These are phyloP conservation scores for Waitea zeae DNA, from an alignment of 1,284 basidiomycete species.

Conservation along the genomic window DNA sequence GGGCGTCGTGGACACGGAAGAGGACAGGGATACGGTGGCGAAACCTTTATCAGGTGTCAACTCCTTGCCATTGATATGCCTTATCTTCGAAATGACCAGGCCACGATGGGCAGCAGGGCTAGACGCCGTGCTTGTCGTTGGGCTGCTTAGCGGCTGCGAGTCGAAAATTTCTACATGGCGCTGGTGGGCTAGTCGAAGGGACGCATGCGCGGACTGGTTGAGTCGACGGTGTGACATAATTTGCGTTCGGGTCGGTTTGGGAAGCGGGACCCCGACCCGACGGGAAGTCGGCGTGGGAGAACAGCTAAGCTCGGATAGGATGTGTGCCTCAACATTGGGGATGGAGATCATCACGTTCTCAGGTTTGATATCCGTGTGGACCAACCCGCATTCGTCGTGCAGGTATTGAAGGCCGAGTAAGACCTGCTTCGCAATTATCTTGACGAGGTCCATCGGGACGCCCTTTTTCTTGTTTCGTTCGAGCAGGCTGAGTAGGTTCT, in stretches of 20 bases:
- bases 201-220: slow-evolving; percentile 9
- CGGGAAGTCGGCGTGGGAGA: slow-evolving; percentile 53
- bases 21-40: too few species aligned
- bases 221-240: slow-evolving; percentile 37
- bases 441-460: slow-evolving; percentile 65
- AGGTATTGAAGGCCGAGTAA: slow-evolving; percentile 83
- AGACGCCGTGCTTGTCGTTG: slow-evolving; percentile 26
- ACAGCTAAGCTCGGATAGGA: slow-evolving; percentile 41
- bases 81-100: slow-evolving; percentile 15
- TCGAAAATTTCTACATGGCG: slow-evolving; percentile 63
- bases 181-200: too few species aligned
- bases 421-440: slow-evolving; percentile 69
- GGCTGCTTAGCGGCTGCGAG: slow-evolving; percentile 47
- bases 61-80: neutral
- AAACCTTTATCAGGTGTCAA: too few species aligned
- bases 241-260: slow-evolving; percentile 32
- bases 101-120: slow-evolving; percentile 16
- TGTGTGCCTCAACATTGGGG: slow-evolving; percentile 56
- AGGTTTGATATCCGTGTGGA: slow-evolving; percentile 33
- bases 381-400: slow-evolving; percentile 78
- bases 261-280: slow-evolving; percentile 49
- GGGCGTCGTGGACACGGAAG: slow-evolving; percentile 10
- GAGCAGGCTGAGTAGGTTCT: slow-evolving; percentile 72
- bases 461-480: slow-evolving; percentile 80
- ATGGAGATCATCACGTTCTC: slow-evolving; percentile 52